Conservation (phyloP, 2,329 filamentous ascomycete species). For the Epichloe sp. region DNA sequence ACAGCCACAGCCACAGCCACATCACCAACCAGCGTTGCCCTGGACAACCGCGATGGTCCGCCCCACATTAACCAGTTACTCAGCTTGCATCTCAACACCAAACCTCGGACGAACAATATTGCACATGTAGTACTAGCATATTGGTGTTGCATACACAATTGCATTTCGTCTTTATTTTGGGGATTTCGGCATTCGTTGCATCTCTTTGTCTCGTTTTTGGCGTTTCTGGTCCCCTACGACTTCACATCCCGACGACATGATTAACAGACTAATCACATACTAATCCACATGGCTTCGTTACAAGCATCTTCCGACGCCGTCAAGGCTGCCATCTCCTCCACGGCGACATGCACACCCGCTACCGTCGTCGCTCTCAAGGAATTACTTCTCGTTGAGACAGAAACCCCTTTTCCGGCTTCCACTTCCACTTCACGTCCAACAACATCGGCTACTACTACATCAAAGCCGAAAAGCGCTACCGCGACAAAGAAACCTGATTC, state of each 20-base stretch:
- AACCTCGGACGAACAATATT: constrained; percentile 6
- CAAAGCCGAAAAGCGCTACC: constrained; percentile 13
- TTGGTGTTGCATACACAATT: constrained; percentile 10
- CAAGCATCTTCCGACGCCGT: constrained; percentile 34
- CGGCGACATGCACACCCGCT: constrained; percentile 38
- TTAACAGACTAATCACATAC: constrained; percentile 15
- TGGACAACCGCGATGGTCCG: constrained; percentile 23
- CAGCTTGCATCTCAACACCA: constrained; percentile 7
- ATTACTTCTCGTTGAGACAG: constrained; percentile 25
- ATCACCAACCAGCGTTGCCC: constrained; percentile 19
- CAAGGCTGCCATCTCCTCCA: constrained; percentile 39
- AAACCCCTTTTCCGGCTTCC: constrained; percentile 13
- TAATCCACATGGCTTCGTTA: constrained; percentile 28
- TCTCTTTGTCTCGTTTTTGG: constrained; percentile 5
- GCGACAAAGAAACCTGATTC: constrained; percentile 9
- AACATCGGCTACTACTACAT: constrained; percentile 13
- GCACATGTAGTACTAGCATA: constrained; percentile 6
- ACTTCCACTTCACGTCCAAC: constrained; percentile 15
- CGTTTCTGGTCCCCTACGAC: constrained; percentile 2
- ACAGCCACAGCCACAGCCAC: neutral
- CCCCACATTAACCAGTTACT: constrained; percentile 8
- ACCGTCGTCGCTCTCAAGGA: constrained; percentile 35
- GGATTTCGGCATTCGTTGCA: neutral
- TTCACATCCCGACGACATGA: constrained; percentile 19
- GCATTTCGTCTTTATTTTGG: constrained; percentile 12